Base-by-base conservation (phyloP, 2,329 filamentous ascomycete genomes). In the Leptosphaerulina australis region DNA sequence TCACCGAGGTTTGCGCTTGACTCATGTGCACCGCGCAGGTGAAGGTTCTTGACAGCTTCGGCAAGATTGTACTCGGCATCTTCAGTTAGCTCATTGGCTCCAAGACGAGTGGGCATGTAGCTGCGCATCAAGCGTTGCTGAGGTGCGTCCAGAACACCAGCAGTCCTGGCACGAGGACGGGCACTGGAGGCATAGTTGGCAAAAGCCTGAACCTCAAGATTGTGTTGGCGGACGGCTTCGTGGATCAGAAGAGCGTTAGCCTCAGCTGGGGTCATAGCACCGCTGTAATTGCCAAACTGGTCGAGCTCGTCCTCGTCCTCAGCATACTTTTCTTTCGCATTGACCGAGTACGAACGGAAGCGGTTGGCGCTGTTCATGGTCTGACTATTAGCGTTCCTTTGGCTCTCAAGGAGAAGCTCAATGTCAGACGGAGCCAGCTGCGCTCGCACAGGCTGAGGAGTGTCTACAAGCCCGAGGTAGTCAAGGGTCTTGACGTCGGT, bases 261-360 rank as follows among this genome's bases (percentile, higher is more conserved):
- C 33, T 81, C 80, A 14, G 81, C 80, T 12, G 85, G 83, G 1
- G 83, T 86, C 55, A 85, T 70, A 3, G 79, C 78, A 18, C 84
- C 84, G 44, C 82, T 84, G 56, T 83, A 83, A 41, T 77, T 76
- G 34, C 81, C 79, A 65, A 85, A 85, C 53, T 88, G 90, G 12
- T 90, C 87, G 51, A 91, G 88, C 12, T 90, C 87, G 53, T 91
- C 88, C 20, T 91, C 88, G 43, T 95, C 92, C 63, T 95, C 91
- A 2, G 89, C 92, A 65, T 97, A 97, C 72, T 94, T 95, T 71
- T 97, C 93, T 74, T 96, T 97, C 47, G 96, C 95, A 74, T 99
- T 99, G 59, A 99, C 94, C 0, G 94, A 99, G 73, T 97, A 97
- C 1, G 94, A 99, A 36, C 94, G 86, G 79, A 97, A 96, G 43